Evolutionary conservation across 441 rosid genomes (phyloP).

Genomic region (Kokia cookei): DNA sequence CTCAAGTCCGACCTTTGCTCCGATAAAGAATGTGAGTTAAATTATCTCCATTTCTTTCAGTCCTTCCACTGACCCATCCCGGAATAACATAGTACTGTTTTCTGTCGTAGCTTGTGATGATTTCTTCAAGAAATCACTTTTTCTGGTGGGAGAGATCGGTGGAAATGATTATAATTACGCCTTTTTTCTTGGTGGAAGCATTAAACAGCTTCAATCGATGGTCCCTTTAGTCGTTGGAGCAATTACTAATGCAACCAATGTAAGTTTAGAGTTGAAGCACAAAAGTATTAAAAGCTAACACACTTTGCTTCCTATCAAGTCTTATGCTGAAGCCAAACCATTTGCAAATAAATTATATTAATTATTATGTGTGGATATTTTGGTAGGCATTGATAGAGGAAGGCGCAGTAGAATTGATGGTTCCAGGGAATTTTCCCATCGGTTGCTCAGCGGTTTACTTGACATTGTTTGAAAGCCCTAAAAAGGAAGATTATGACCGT

Average conservation of each 20-base stretch:
- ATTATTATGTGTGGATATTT: not conserved
- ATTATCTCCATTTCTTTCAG: not conserved
- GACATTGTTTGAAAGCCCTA: constrained; percentile 32
- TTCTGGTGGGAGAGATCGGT: constrained; percentile 76
- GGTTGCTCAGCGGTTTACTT: constrained; percentile 53
- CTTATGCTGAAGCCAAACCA: no score
- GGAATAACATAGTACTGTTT: no score
- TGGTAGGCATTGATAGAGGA: constrained; percentile 55
- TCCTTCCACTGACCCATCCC: not conserved
- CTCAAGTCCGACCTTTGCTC: constrained; percentile 39
- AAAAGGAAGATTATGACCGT: constrained; percentile 34
- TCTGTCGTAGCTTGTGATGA: constrained; percentile 40
- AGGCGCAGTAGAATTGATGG: constrained; percentile 63
- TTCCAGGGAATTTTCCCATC: constrained; percentile 61
- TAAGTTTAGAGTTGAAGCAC: constrained; percentile 16
- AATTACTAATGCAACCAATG: constrained; percentile 37
- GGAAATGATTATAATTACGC: constrained; percentile 76
- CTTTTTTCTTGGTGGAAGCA: constrained; percentile 35
- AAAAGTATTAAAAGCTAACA: no score
- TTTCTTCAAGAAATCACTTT: constrained; percentile 59
- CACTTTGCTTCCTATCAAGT: no score
- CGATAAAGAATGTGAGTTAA: constrained; percentile 31
- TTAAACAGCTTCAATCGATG: constrained; percentile 27
- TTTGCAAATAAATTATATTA: not conserved
- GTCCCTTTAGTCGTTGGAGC: constrained; percentile 50